A percentile compares a stretch with the other conserved stretches of the same genome.
phyloP scores from a whole-genome alignment of 495 filamentous ascomycete species.

The Neurospora tetrasperma region DNA sequence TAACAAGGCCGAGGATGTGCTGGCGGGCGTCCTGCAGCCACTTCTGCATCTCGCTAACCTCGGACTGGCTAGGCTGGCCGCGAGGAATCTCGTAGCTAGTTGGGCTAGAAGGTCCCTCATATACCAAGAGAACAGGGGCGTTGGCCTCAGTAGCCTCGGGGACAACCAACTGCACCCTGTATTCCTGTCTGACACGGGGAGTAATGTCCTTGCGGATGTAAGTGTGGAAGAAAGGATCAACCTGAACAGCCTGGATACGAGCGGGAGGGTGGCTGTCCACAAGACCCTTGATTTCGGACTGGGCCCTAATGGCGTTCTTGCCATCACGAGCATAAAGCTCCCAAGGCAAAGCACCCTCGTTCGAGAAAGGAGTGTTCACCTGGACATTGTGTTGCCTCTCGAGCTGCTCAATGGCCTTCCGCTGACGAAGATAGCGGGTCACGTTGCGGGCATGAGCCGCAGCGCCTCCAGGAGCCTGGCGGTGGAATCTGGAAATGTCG shows the following conservation, averaged over 20 bases:
- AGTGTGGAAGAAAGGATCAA: constrained; percentile 82
- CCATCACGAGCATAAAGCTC: constrained; percentile 75
- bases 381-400: constrained; percentile 68
- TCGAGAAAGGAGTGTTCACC: constrained; percentile 61
- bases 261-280: constrained; percentile 72
- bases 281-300: constrained; percentile 69
- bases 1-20: constrained; percentile 59
- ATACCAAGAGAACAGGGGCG: constrained; percentile 69
- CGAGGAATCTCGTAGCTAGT: constrained; percentile 58
- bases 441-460: constrained; percentile 72
- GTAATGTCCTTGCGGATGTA: constrained; percentile 57
- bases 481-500: constrained; percentile 67
- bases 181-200: constrained; percentile 55
- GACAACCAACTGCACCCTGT: constrained; percentile 69
- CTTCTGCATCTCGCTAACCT: constrained; percentile 37
- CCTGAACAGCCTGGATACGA: constrained; percentile 53
- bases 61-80: constrained; percentile 31
- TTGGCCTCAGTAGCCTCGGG: constrained; percentile 51
- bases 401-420: constrained; percentile 64
- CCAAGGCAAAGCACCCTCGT: constrained; percentile 59
- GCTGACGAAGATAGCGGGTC: constrained; percentile 70
- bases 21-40: constrained; percentile 61
- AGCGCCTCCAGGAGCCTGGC: constrained; percentile 58
- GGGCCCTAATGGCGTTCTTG: constrained; percentile 72
- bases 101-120: constrained; percentile 55